Evolutionary conservation across 768 basidiomycete genomes (phyloP).

Genomic region (Suillus paluster): DNA sequence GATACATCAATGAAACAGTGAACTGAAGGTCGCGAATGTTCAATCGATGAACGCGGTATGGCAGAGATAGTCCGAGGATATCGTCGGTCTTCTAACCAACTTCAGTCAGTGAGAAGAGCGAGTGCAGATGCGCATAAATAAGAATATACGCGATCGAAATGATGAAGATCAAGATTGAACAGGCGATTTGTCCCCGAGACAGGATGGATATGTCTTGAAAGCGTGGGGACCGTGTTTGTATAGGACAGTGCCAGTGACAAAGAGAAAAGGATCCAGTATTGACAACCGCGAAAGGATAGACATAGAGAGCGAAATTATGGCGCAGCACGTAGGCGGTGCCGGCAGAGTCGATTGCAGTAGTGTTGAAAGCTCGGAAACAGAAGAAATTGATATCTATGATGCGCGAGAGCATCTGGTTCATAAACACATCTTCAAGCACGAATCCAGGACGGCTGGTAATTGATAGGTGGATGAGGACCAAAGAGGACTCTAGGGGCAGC

Average conservation of each 20-base stretch:
- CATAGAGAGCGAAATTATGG: conserved; percentile 46
- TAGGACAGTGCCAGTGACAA: conserved; percentile 22
- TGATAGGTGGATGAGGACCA: conserved; percentile 45
- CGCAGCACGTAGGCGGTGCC: conserved; percentile 39
- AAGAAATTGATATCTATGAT: conserved; percentile 33
- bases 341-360: conserved; percentile 35
- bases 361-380: conserved; percentile 27
- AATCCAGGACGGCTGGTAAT: conserved; percentile 55
- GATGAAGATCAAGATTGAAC: conserved; percentile 28
- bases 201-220: conserved; percentile 69
- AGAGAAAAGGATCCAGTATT: conserved; percentile 38
- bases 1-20: conserved; percentile 37
- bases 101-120: conserved; percentile 12
- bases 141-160: conserved; percentile 32
- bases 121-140: conserved; percentile 32
- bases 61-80: conserved; percentile 37
- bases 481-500: conserved; percentile 47
- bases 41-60: conserved; percentile 42
- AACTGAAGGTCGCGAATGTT: conserved; percentile 33
- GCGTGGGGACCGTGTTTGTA: conserved; percentile 31
- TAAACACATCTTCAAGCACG: conserved; percentile 42
- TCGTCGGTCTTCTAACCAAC: conserved; percentile 25
- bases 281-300: conserved; percentile 39
- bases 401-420: conserved; percentile 15
- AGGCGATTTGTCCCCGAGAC: conserved; percentile 50